These are phyloP conservation scores for Barbarea vulgaris DNA, from an alignment of 345 rosid species.

Conservation along the genomic window DNA sequence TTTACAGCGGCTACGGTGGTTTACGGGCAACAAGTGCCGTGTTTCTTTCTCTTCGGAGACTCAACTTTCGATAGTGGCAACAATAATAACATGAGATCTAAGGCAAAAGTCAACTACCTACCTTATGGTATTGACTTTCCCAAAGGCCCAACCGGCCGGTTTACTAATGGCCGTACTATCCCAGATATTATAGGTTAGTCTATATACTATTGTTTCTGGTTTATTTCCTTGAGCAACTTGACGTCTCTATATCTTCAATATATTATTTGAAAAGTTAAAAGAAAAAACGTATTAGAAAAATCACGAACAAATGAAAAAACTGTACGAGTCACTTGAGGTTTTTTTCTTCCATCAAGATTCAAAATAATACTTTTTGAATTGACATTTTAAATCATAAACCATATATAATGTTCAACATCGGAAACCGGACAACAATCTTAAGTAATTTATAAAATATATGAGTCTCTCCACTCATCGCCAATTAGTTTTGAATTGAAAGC, in stretches of 20 bases:
- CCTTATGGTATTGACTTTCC: conserved; percentile 70
- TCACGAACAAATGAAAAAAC: neutral
- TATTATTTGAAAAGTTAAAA: neutral
- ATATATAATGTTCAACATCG: too few relatives aligned
- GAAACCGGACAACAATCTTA: too few relatives aligned
- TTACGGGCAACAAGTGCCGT: conserved; percentile 46
- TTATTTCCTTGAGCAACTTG: neutral
- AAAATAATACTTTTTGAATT: neutral
- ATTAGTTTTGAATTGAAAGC: too few relatives aligned
- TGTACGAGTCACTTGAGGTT: neutral
- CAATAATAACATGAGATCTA: conserved; percentile 47
- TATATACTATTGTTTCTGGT: neutral
- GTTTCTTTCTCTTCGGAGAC: conserved; percentile 67
- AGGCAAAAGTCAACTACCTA: conserved; percentile 50
- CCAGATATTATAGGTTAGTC: conserved; percentile 52
- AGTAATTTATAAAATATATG: too few relatives aligned
- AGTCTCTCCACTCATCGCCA: too few relatives aligned
- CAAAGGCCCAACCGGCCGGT: conserved; percentile 63
- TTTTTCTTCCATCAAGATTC: neutral
- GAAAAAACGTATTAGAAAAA: neutral
- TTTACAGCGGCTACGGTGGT: conserved; percentile 31
- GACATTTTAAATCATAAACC: too few relatives aligned
- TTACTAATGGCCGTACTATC: conserved; percentile 53
- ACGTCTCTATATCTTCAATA: neutral
- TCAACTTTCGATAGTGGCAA: conserved; percentile 60